Conservation (phyloP, 2,329 filamentous ascomycete genomes). For the Sodiomyces alkalinus region DNA sequence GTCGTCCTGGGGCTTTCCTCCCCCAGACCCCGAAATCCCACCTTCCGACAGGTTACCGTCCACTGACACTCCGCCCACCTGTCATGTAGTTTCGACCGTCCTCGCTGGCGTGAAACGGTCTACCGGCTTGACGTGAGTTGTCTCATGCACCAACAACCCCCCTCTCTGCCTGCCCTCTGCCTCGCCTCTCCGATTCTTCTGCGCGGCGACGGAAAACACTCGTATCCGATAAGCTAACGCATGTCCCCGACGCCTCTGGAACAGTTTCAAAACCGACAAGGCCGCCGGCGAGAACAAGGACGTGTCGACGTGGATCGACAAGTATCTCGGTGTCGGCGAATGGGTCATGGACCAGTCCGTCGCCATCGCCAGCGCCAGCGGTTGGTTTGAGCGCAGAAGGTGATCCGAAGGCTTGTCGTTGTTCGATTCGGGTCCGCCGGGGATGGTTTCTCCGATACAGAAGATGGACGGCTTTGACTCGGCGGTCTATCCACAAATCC, state of each 20-base stretch:
- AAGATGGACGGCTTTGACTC: no score
- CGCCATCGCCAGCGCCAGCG: slow-evolving; percentile 72
- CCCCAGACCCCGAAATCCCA: neutral
- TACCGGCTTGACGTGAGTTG: slow-evolving; percentile 87
- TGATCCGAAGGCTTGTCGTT: no score
- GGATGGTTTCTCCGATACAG: no score
- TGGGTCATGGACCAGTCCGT: slow-evolving; percentile 98
- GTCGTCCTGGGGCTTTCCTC: slow-evolving; percentile 18
- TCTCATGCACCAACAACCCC: no score
- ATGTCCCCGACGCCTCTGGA: slow-evolving; percentile 23
- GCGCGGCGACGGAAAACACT: neutral
- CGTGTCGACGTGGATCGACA: slow-evolving; percentile 76
- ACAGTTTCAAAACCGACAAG: slow-evolving; percentile 76
- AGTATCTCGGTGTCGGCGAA: slow-evolving; percentile 87
- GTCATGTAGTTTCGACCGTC: slow-evolving; percentile 67
- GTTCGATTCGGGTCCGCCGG: no score
- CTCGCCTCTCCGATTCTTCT: no score
- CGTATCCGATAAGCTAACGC: slow-evolving; percentile 23
- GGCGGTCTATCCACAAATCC: no score
- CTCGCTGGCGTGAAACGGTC: slow-evolving; percentile 95
- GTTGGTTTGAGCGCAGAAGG: slow-evolving; percentile 83
- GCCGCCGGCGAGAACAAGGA: slow-evolving; percentile 69
- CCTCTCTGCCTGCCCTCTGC: no score
- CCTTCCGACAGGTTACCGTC: no score
- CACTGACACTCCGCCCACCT: neutral